These are phyloP conservation scores for Penicillium nucicola DNA, from an alignment of 495 filamentous ascomycete genomes.

Conservation along the genomic window DNA sequence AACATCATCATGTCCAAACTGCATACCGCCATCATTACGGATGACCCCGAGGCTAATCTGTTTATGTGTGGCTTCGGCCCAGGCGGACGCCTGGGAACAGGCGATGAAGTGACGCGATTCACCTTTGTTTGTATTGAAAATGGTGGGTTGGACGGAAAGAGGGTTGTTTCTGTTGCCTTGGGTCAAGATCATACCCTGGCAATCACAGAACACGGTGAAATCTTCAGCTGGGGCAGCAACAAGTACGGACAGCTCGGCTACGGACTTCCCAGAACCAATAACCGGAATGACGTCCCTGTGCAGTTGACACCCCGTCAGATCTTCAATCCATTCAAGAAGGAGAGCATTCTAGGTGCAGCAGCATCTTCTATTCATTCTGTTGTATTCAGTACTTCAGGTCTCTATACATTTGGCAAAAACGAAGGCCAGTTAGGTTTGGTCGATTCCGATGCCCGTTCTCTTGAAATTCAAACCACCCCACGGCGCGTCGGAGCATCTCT, in stretches of 20 bases:
- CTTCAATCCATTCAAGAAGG: conserved; percentile 85
- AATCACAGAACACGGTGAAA: conserved; percentile 72
- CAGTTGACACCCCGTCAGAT: conserved; percentile 81
- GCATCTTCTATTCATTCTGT: conserved; percentile 93
- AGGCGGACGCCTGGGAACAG: conserved; percentile 85
- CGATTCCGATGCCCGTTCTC: conserved; percentile 88
- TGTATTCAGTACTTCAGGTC: conserved; percentile 72
- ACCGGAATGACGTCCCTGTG: conserved; percentile 69
- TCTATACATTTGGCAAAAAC: conserved; percentile 96
- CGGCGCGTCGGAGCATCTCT: conserved; percentile 84
- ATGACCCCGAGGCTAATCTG: conserved; percentile 87
- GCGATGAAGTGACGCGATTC: conserved; percentile 84
- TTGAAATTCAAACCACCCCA: conserved; percentile 76
- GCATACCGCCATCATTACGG: conserved; percentile 84
- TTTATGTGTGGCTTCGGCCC: conserved; percentile 91
- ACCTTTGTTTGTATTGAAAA: conserved; percentile 76
- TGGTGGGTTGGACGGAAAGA: conserved; percentile 65
- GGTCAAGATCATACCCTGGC: conserved; percentile 91
- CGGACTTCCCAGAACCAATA: conserved; percentile 51
- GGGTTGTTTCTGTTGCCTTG: conserved; percentile 68
- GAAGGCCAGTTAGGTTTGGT: conserved; percentile 91
- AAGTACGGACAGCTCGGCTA: conserved; percentile 85
- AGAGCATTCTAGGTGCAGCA: conserved; percentile 74
- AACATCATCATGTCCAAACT: conserved; percentile 86
- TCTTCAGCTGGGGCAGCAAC: conserved; percentile 93